Percentiles rank a stretch among this genome's conserved stretches.
phyloP scores from a whole-genome alignment of 768 basidiomycete genomes.

The Nidula microcarpa region DNA sequence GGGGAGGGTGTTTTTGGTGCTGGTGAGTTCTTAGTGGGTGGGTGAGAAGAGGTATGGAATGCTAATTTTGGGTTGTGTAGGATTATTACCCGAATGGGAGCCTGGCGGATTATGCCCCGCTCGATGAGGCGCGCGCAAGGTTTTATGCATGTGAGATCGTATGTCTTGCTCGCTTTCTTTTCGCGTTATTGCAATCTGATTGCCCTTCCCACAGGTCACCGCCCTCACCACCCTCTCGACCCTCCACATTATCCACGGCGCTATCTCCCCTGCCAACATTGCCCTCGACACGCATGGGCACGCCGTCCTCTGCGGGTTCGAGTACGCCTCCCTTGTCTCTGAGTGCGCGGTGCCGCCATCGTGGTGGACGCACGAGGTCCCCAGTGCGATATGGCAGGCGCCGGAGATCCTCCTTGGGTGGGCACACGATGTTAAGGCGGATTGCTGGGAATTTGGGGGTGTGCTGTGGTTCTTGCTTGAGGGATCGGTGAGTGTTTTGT shows the following conservation, averaged over 20 bases:
- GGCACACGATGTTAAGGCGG: slow-evolving; percentile 47
- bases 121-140: slow-evolving; percentile 29
- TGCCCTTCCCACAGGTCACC: slow-evolving; percentile 23
- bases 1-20: neutral
- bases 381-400: slow-evolving; percentile 31
- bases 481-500: slow-evolving; percentile 31
- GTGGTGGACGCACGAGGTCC: neutral
- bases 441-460: slow-evolving; percentile 60
- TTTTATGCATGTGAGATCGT: slow-evolving; percentile 52
- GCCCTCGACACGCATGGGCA: slow-evolving; percentile 43
- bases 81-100: slow-evolving; percentile 27
- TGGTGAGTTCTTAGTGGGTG: neutral
- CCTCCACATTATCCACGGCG: slow-evolving; percentile 43
- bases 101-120: slow-evolving; percentile 24
- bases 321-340: slow-evolving; percentile 19
- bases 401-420: slow-evolving; percentile 57
- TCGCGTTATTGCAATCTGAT: neutral
- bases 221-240: slow-evolving; percentile 42
- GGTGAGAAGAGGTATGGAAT: neutral
- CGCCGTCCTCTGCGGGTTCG: slow-evolving; percentile 41
- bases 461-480: slow-evolving; percentile 47
- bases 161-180: slow-evolving; percentile 7
- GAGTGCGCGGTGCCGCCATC: slow-evolving; percentile 3
- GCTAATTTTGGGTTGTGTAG: slow-evolving; percentile 10
- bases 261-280: slow-evolving; percentile 41